Evolutionary conservation across 1,139 yeast genomes (phyloP), one percentile per base, ranked within the genome.

Genomic region (Geotrichum carabidarum): DNA sequence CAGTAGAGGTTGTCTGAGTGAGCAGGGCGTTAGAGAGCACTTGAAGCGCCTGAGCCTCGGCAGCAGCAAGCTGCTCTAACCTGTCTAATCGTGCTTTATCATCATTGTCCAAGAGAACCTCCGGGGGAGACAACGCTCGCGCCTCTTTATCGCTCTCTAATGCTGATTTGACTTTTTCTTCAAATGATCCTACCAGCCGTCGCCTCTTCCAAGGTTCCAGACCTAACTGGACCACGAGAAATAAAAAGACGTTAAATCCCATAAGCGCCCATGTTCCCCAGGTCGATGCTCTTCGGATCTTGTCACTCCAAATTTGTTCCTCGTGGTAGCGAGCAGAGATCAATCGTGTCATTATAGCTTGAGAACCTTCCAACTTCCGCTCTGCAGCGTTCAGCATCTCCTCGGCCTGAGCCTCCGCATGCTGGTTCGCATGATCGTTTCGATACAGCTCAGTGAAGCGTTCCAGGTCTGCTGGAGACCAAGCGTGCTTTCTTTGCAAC

Each of bases 221-320:
- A 0, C 90, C 77, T 62, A 93, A 75, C 57, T 95, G 96, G 12
- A 95, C 95, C 2, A 87, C 74, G 4, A 90, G 65, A 62, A 94
- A 90, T 43, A 94, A 70, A 15, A 86, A 58, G 18, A 93, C 78
- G 71, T 94, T 94, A 61, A 90, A 78, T 1, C 91, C 94, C 95
- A 90, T 90, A 50, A 94, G 77, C 1, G 84, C 74, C 79, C 95
- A 83, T 0, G 99, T 93, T 1, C 98, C 99, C 95, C 96, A 94
- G 0, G 99, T 91, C 8, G 96, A 88, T 1, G 95, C 90, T 58
- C 94, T 78, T 59, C 99, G 75, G 58, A 93, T 93, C 69, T 91
- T 91, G 70, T 94, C 99, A 4, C 96, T 88, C 99, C 99, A 94
- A 4, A 93, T 83, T 70, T 94, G 99, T 65, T 94, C 99, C 66